Percentiles rank a stretch among this genome's conserved stretches.
Conservation (phyloP, 2,329 filamentous ascomycete species). For the Neofusicoccum kwambonambiense region DNA sequence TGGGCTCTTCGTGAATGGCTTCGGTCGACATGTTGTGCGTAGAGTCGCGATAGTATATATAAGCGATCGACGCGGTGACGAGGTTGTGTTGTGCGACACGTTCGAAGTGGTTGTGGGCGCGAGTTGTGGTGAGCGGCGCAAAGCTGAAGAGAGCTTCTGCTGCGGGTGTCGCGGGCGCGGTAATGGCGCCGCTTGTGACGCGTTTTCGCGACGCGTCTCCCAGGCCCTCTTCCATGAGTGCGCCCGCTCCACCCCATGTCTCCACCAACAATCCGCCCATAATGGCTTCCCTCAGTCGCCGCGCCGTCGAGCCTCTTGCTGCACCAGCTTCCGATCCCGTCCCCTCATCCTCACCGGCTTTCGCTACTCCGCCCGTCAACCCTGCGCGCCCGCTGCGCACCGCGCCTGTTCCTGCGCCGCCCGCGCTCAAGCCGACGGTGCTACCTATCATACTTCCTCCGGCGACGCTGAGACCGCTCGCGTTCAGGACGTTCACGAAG, state of each 20-base stretch:
- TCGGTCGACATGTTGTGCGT: constrained; percentile 1
- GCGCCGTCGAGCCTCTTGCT: neutral
- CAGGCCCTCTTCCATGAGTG: neutral
- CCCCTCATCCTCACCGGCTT: constrained; percentile 86
- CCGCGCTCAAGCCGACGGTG: constrained; percentile 59
- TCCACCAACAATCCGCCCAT: constrained; percentile 1
- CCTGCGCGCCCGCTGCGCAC: constrained; percentile 61
- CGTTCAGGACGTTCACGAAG: constrained; percentile 94
- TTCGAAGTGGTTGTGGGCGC: neutral
- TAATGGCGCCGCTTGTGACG: constrained; percentile 6
- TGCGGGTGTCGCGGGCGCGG: neutral
- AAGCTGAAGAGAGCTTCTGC: neutral
- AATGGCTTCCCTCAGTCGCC: constrained; percentile 13
- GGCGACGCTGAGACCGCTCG: constrained; percentile 80
- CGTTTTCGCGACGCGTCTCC: constrained; percentile 18
- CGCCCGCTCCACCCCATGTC: constrained; percentile 4
- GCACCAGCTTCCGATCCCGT: constrained; percentile 53
- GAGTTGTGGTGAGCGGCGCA: neutral
- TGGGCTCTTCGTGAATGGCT: constrained; percentile 30
- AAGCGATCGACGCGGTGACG: neutral
- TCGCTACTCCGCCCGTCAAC: constrained; percentile 75
- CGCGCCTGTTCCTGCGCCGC: constrained; percentile 44
- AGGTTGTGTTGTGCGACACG: neutral
- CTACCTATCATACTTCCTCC: constrained; percentile 88
- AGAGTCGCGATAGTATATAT: neutral